These are phyloP conservation scores for Xylariaceae sp. DNA, from an alignment of 2,329 filamentous ascomycete species.

Conservation along the genomic window DNA sequence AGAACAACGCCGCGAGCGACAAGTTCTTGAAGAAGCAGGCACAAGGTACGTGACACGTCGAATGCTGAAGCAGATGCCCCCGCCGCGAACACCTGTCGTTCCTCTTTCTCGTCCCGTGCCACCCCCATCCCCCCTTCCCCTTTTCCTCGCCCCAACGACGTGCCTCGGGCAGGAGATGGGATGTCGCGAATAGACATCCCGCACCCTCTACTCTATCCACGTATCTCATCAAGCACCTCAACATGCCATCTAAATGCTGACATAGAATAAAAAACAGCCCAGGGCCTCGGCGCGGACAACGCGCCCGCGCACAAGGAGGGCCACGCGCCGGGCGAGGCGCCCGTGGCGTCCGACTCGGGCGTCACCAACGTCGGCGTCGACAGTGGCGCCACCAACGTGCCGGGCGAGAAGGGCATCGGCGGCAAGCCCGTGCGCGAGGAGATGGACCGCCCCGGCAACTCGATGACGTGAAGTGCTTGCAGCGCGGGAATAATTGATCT, in stretches of 20 bases:
- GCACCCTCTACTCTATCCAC: no score
- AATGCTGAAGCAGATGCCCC: no score
- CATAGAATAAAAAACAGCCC: slow-evolving; percentile 9
- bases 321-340: slow-evolving; percentile 17
- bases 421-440: slow-evolving; percentile 15
- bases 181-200: no score
- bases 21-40: slow-evolving; percentile 19
- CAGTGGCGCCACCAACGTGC: slow-evolving; percentile 15
- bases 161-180: no score
- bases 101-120: no score
- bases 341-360: slow-evolving; percentile 18
- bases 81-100: no score
- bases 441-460: slow-evolving; percentile 12
- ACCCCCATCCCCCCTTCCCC: neutral
- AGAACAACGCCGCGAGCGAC: slow-evolving; percentile 18
- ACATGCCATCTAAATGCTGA: no score
- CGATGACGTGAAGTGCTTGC: slow-evolving; percentile 12
- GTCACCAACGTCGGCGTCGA: slow-evolving; percentile 15
- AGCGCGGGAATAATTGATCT: neutral
- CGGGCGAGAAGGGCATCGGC: slow-evolving; percentile 17
- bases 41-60: slow-evolving; percentile 11
- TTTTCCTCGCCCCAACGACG: neutral
- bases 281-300: slow-evolving; percentile 19
- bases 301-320: slow-evolving; percentile 18
- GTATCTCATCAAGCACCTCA: no score